Conservation (phyloP, 2,329 filamentous ascomycete genomes). For the Thelonectria rubi region DNA sequence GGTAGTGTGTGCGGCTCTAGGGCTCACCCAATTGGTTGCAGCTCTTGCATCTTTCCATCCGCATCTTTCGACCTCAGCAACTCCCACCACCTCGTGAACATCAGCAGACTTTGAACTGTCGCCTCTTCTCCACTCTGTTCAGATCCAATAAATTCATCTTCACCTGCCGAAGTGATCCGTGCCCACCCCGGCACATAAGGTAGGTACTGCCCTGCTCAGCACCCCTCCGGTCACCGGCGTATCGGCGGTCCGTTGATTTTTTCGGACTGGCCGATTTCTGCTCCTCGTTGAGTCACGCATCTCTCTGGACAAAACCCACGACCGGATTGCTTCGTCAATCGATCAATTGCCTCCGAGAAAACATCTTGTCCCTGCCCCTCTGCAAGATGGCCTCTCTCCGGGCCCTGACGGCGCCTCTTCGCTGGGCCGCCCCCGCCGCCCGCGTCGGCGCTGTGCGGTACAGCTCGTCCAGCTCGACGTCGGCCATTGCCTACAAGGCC, state of each 20-base stretch:
- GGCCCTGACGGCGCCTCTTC: conserved; percentile 52
- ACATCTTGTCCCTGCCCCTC: conserved; percentile 36
- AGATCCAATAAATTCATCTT: conserved; percentile 9
- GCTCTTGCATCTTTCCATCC: not conserved
- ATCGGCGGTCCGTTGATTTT: conserved; percentile 39
- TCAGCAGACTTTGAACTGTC: conserved; percentile 14
- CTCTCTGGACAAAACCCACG: conserved; percentile 18
- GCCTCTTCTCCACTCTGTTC: conserved; percentile 6
- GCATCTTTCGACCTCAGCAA: not conserved
- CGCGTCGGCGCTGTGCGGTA: conserved; percentile 47
- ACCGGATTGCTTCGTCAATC: conserved; percentile 33
- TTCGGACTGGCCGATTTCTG: conserved; percentile 32
- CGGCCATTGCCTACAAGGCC: conserved; percentile 96
- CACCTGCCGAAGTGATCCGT: conserved; percentile 37
- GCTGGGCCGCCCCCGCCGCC: conserved; percentile 46
- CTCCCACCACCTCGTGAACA: not conserved
- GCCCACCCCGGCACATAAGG: conserved; percentile 22
- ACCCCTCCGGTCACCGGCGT: conserved; percentile 43
- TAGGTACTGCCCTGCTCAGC: conserved; percentile 11
- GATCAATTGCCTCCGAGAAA: conserved; percentile 35
- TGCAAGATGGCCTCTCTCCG: conserved; percentile 57
- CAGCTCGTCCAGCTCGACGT: conserved; percentile 74
- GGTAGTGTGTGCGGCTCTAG: no score
- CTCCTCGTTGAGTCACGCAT: conserved; percentile 39
- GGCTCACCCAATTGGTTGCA: not conserved